A percentile compares a stretch with the other conserved stretches of the same genome.
Conservation (phyloP, 1,139 yeast genomes). For the Pichia sp. region DNA sequence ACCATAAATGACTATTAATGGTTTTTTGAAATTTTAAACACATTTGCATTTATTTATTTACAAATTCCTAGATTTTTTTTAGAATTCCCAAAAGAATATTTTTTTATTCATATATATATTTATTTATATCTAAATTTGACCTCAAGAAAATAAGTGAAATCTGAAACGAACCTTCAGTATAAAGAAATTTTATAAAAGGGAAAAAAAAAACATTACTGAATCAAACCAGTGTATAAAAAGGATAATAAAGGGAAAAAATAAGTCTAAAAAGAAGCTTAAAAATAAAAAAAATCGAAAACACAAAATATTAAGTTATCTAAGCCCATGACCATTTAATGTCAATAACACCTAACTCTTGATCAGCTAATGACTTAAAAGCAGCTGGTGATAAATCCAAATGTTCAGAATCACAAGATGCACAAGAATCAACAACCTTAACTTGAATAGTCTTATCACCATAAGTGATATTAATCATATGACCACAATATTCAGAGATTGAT, state of each 20-base stretch:
- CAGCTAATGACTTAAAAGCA: conserved; percentile 45
- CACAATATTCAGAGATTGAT: conserved; percentile 39
- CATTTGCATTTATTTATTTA: not conserved
- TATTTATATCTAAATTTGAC: not conserved
- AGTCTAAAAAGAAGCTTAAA: no score
- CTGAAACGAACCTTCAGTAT: not conserved
- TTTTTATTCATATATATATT: not conserved
- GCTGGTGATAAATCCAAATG: conserved; percentile 50
- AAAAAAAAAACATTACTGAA: not conserved
- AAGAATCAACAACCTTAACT: conserved; percentile 49
- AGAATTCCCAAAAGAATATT: no score
- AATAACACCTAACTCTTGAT: conserved; percentile 40
- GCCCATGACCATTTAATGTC: conserved; percentile 41
- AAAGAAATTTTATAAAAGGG: not conserved
- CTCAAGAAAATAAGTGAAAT: not conserved
- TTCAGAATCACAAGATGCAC: conserved; percentile 42
- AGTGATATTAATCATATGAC: conserved; percentile 38
- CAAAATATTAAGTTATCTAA: conserved; percentile 3
- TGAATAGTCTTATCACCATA: conserved; percentile 40
- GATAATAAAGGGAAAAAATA: no score
- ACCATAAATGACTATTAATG: conserved; percentile 4
- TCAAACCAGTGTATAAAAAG: no score
- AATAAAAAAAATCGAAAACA: not conserved
- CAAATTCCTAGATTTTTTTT: not conserved
- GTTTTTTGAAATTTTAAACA: not conserved